Base-by-base conservation (phyloP, 2,329 filamentous ascomycete species). In the Cylindrodendrum hubeiense region DNA sequence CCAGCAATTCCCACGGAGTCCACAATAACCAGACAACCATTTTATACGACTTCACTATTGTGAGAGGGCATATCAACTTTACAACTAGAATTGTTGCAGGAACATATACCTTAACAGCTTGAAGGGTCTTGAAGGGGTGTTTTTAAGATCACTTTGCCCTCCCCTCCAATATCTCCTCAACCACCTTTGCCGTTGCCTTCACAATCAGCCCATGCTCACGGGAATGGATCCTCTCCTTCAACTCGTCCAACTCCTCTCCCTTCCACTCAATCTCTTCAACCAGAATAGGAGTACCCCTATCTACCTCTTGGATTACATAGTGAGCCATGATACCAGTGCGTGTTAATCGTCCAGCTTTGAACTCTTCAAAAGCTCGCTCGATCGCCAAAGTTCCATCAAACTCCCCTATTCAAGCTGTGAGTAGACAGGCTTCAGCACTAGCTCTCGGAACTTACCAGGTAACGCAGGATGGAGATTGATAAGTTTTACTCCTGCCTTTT, bases 281-380 rank as follows among this genome's bases (percentile, higher is more conserved):
- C 66, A 95, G 75, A 71, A 97, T 91, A 10, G 93, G 90, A 68
- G 87, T 84, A 3, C 94, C 94, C 74, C 91, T 87, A 81, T 97
- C 94, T 59, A 97, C 93, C 77, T 95, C 89, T 9, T 82, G 84
- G 67, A 93, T 90, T 50, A 97, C 94, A 79, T 95, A 91, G 81
- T 97, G 94, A 17, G 94, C 89, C 95, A 97, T 97, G 58, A 97
- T 90, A 1, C 95, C 94, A 0, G 94, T 97, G 70, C 92, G 86
- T 73, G 90, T 87, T 10, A 93, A 86, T 68, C 86, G 87, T 6
- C 87, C 86, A 2, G 80, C 82, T 76, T 90, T 79, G 76, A 92
- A 94, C 62, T 93, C 93, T 50, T 88, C 85, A 79, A 89, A 94
- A 3, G 94, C 93, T 24, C 93, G 85, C 72, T 92, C 89, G 72